Evolutionary conservation across 2,329 filamentous ascomycete genomes (phyloP).

Genomic region (Reticulascus tulasneorum): DNA sequence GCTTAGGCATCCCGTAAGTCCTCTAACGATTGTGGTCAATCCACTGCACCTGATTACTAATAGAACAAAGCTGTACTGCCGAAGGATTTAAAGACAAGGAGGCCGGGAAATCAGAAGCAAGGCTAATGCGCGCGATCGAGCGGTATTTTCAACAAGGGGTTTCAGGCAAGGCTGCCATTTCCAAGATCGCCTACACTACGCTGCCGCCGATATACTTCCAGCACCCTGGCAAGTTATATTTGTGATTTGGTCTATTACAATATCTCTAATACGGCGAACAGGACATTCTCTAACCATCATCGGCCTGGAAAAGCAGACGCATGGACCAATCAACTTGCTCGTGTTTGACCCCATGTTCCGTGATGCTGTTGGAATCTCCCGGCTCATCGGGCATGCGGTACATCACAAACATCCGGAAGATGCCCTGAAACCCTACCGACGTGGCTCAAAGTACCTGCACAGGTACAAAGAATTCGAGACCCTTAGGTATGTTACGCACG

Average conservation of each 20-base stretch:
- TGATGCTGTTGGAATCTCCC: constrained; percentile 60
- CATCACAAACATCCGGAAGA: constrained; percentile 42
- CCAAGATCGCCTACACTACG: constrained; percentile 66
- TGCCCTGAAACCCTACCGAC: constrained; percentile 69
- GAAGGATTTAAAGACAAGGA: constrained; percentile 52
- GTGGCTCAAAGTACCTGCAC: constrained; percentile 62
- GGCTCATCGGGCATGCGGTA: constrained; percentile 49
- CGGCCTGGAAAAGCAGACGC: constrained; percentile 67
- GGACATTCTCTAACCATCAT: constrained; percentile 90
- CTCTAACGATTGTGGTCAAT: not conserved
- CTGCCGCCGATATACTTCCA: constrained; percentile 89
- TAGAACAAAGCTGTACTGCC: constrained; percentile 53
- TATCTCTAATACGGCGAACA: no score
- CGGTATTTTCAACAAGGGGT: constrained; percentile 65
- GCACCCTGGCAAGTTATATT: constrained; percentile 57
- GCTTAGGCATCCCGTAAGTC: constrained; percentile 62
- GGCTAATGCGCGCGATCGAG: constrained; percentile 66
- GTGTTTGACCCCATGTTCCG: constrained; percentile 87
- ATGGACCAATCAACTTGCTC: constrained; percentile 66
- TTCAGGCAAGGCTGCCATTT: constrained; percentile 39
- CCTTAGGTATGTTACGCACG: constrained; percentile 31
- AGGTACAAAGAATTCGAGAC: constrained; percentile 77
- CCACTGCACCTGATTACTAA: not conserved
- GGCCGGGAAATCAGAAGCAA: constrained; percentile 40
- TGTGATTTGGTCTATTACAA: no score